Percentiles rank a stretch among this genome's conserved stretches.
phyloP scores from a whole-genome alignment of 441 rosid genomes.

The Capsella rubella region DNA sequence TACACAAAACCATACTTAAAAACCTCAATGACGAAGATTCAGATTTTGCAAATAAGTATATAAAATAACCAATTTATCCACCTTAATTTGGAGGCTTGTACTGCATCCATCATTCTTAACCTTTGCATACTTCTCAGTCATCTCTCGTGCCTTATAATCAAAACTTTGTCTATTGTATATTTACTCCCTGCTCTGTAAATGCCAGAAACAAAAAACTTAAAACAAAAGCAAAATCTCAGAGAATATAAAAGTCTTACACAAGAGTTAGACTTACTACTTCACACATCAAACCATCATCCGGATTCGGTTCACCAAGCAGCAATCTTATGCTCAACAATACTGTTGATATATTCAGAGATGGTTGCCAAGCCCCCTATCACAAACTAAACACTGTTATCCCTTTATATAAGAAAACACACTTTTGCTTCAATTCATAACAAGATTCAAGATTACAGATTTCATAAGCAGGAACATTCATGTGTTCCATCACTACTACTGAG shows the following conservation, averaged over 20 bases:
- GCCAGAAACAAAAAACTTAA: slow-evolving; percentile 35
- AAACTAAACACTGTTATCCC: slow-evolving; percentile 27
- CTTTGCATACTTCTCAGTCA: slow-evolving; percentile 75
- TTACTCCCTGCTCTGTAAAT: slow-evolving; percentile 77
- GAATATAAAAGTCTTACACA: slow-evolving; percentile 8
- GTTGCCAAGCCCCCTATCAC: slow-evolving; percentile 86
- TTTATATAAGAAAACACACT: neutral
- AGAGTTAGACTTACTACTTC: slow-evolving; percentile 62
- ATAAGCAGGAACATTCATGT: neutral
- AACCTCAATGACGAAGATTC: neutral
- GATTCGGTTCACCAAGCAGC: slow-evolving; percentile 79
- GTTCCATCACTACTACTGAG: neutral
- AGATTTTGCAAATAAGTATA: neutral
- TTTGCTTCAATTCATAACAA: neutral
- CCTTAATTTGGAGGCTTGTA: slow-evolving; percentile 36
- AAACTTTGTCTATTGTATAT: slow-evolving; percentile 79
- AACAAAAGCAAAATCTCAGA: neutral
- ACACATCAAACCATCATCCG: slow-evolving; percentile 85
- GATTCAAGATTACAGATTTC: neutral
- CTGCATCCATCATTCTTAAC: slow-evolving; percentile 47
- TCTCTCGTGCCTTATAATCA: slow-evolving; percentile 67
- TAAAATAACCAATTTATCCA: neutral
- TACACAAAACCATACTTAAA: slow-evolving; percentile 1
- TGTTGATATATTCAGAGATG: slow-evolving; percentile 85
- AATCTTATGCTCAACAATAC: slow-evolving; percentile 73